Percentiles rank a stretch among this genome's conserved stretches.
phyloP scores from a whole-genome alignment of 805 yeast species.

The Ogataea methylovora region DNA sequence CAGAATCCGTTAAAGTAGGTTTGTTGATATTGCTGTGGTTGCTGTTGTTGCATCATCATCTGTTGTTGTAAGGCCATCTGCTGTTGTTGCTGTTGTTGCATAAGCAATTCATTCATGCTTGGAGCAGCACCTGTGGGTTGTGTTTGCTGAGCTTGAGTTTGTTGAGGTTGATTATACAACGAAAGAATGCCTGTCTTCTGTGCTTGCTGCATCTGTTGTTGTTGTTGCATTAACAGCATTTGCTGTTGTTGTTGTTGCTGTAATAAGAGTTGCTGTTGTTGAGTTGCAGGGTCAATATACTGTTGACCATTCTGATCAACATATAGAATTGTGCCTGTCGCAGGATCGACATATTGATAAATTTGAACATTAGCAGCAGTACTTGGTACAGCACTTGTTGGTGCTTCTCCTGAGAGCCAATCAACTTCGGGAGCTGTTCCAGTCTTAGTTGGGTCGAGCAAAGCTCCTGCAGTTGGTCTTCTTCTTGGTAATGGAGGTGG shows the following conservation, averaged over 20 bases:
- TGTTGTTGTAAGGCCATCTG: conserved; percentile 11
- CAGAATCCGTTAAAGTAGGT: conserved; percentile 16
- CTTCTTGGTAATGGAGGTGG: conserved; percentile 44
- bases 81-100: conserved; percentile 8
- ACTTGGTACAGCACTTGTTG: conserved; percentile 16
- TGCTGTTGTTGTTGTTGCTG: conserved; percentile 17
- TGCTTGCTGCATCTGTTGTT: conserved; percentile 18
- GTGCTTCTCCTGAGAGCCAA: conserved; percentile 22
- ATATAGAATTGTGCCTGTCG: conserved; percentile 59
- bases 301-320: conserved; percentile 67
- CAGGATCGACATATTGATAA: conserved; percentile 66
- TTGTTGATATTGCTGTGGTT: conserved; percentile 8
- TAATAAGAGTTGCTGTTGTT: conserved; percentile 14
- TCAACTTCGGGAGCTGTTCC: conserved; percentile 22
- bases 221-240: conserved; percentile 15
- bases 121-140: conserved; percentile 4
- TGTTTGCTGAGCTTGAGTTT: conserved; percentile 3
- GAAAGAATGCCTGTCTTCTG: conserved; percentile 28
- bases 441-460: conserved; percentile 21
- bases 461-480: conserved; percentile 23
- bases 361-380: conserved; percentile 35
- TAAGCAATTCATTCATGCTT: conserved; percentile 4
- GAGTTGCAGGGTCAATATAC: conserved; percentile 41
- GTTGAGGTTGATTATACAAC: conserved; percentile 31
- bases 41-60: conserved; percentile 6